Conservation (phyloP, 352 stramenopile species). For the Thalassiosira exigua region DNA sequence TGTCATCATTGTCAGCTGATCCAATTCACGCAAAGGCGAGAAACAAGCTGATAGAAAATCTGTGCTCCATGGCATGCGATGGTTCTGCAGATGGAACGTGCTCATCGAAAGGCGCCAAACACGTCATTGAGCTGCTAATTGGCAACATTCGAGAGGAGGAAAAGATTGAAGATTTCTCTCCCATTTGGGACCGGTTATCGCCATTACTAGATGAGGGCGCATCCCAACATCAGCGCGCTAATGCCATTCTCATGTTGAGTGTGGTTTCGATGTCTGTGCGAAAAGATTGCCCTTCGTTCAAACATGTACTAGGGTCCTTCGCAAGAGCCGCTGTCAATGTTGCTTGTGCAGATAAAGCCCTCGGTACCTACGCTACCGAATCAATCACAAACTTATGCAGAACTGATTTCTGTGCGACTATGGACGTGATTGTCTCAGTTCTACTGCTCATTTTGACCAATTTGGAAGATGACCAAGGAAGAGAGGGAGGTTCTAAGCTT, state of each 20-base stretch:
- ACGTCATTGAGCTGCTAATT: constrained; percentile 41
- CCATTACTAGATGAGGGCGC: constrained; percentile 19
- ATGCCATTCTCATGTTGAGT: constrained; percentile 37
- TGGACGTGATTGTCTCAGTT: constrained; percentile 45
- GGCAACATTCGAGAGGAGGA: constrained; percentile 17
- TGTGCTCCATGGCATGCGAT: constrained; percentile 60
- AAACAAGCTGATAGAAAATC: constrained; percentile 71
- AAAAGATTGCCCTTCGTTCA: constrained; percentile 18
- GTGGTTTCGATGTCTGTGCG: constrained; percentile 34
- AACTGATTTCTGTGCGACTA: constrained; percentile 40
- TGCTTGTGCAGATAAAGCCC: constrained; percentile 36
- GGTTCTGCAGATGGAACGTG: neutral
- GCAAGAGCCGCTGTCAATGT: constrained; percentile 27
- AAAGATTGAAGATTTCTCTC: constrained; percentile 42
- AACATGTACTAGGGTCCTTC: constrained; percentile 33
- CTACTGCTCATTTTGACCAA: constrained; percentile 45
- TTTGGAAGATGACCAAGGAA: constrained; percentile 50
- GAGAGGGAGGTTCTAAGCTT: constrained; percentile 58
- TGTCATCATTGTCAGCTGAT: constrained; percentile 41
- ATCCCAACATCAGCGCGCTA: constrained; percentile 13
- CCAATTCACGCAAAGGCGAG: constrained; percentile 41
- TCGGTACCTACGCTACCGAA: constrained; percentile 23
- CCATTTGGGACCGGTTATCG: constrained; percentile 33
- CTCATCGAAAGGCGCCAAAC: constrained; percentile 27
- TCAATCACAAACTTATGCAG: constrained; percentile 54